A percentile compares a stretch with the other conserved stretches of the same genome.
phyloP scores from a whole-genome alignment of 148 eudicot genomes.

The Cornus florida region DNA sequence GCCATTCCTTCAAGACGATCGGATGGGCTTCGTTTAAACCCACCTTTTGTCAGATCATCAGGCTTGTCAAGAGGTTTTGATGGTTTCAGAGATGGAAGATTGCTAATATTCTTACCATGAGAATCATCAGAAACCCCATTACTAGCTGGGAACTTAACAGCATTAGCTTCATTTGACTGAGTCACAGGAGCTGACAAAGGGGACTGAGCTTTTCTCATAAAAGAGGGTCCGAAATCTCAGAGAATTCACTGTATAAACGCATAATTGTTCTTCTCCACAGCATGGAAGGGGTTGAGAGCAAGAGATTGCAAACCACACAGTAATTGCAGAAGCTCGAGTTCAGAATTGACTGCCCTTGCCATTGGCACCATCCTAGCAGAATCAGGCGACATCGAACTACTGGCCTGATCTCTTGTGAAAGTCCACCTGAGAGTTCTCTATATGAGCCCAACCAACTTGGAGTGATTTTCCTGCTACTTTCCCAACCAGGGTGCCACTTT shows the following conservation, averaged over 20 bases:
- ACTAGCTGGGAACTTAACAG: constrained; percentile 17
- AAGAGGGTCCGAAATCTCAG: constrained; percentile 66
- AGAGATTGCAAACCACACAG: constrained; percentile 57
- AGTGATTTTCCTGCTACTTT: constrained; percentile 12
- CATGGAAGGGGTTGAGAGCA: constrained; percentile 64
- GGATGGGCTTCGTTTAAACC: constrained; percentile 58
- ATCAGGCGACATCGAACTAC: constrained; percentile 19
- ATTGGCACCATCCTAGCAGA: constrained; percentile 19
- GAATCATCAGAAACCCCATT: constrained; percentile 13
- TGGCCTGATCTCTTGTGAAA: constrained; percentile 17
- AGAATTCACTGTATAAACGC: constrained; percentile 33
- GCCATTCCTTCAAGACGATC: constrained; percentile 68
- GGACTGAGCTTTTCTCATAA: constrained; percentile 56
- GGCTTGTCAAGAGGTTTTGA: constrained; percentile 33
- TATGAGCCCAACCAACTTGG: constrained; percentile 17
- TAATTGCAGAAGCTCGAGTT: constrained; percentile 41
- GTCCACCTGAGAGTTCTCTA: constrained; percentile 20
- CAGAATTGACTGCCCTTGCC: constrained; percentile 16
- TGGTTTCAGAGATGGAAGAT: constrained; percentile 32
- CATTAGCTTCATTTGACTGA: constrained; percentile 38
- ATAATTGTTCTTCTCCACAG: constrained; percentile 35
- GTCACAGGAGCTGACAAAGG: constrained; percentile 33
- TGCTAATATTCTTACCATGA: constrained; percentile 21
- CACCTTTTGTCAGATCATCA: constrained; percentile 53
- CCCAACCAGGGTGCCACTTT: too few species aligned